Evolutionary conservation across 169 alveolate species (phyloP), one percentile per base, ranked within the genome.

Genomic region (Eimeria maxima): DNA sequence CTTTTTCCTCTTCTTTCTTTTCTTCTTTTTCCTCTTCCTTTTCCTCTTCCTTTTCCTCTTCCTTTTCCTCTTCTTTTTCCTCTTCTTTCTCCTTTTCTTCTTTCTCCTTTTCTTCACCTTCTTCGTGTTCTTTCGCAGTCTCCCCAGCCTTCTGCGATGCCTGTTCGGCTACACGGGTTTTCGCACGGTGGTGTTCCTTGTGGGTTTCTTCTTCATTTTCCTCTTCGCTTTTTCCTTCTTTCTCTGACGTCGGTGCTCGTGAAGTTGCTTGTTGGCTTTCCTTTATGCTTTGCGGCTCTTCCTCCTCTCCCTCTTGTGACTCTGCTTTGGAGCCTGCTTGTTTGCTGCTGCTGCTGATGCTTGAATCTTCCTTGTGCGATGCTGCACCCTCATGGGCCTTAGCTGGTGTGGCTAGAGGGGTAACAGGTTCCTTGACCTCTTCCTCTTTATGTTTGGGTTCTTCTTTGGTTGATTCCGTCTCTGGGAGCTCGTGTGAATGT

Each of bases 201-300:
- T 83, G 74, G 24, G 53, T 33, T 27, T 88, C 83, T 63, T 88
- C 83, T 63, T 13, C 84, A 27, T 60, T 53, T 20, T 88, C 84
- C 53, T 27, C 47, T 38, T 65, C 53, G 6, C 67, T 45, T n/a
- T 29, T 20, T 27, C 42, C 20, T 45, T 33, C 50, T n/a, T 53
- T 53, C 27, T 47, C 50, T 65, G 74, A 65, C 1, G 33, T 13
- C 0, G 74, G 18, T 24, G 42, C 6, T 38, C 6, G 42, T 65
- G 74, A 33, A 65, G 74, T 42, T 42, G 60, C 0, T 33, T 55
- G 74, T 20, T 22, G 53, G 7, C 38, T 55, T 10, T 42, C 45
- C 83, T 60, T 42, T 24, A 29, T 20, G 10, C 71, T 78, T 87
- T 27, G 47, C 42, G 16, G 44, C 27, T 8, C 63, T 87, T 60